Evolutionary conservation across 1,284 basidiomycete genomes (phyloP).

Genomic region (Heterobasidion parviporum): DNA sequence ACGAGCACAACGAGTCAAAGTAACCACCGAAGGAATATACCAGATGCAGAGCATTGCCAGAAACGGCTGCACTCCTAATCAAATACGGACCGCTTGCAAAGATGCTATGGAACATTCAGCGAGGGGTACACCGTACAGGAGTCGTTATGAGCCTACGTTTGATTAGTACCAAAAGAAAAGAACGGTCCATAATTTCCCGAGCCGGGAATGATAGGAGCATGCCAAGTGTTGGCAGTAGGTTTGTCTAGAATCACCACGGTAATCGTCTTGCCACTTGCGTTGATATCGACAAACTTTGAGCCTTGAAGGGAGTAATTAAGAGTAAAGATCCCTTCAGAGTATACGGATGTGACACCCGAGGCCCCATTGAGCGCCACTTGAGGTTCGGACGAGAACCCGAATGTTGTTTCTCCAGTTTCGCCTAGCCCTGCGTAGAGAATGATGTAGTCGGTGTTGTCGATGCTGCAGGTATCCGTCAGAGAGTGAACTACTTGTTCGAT

Average conservation of each 20-base stretch:
- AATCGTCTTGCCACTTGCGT: constrained; percentile 11
- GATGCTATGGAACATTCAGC: neutral
- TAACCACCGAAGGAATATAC: neutral
- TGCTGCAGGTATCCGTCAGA: neutral
- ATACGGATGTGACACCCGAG: neutral
- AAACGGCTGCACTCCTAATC: neutral
- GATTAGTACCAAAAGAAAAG: constrained; percentile 42
- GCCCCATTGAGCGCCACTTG: neutral
- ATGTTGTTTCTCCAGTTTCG: neutral
- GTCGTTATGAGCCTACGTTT: constrained; percentile 13
- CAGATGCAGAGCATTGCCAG: neutral
- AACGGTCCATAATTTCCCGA: constrained; percentile 30
- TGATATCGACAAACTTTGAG: neutral
- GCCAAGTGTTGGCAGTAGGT: constrained; percentile 35
- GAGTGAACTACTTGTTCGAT: neutral
- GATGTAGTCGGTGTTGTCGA: neutral
- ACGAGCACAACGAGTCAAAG: neutral
- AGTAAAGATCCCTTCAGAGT: neutral
- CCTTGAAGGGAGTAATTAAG: neutral
- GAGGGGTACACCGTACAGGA: neutral
- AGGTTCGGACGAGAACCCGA: neutral
- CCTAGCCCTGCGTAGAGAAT: neutral
- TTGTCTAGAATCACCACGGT: constrained; percentile 37
- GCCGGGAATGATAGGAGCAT: constrained; percentile 34
- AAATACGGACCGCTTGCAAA: neutral